phyloP scores from a whole-genome alignment of 371 early-diverging fungal genomes.

The Circinella umbellata region DNA sequence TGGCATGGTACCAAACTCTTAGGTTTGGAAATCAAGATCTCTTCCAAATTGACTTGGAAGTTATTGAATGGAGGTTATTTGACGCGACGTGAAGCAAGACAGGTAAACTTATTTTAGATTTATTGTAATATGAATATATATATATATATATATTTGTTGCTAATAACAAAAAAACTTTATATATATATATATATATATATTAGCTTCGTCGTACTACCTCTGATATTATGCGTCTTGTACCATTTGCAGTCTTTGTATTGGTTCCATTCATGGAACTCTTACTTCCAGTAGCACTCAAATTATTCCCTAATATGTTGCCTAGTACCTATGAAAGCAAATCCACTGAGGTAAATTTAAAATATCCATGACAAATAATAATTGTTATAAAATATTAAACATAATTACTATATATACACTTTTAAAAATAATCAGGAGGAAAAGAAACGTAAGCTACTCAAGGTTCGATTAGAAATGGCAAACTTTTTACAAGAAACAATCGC shows the following conservation, averaged over 20 bases:
- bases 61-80: slow-evolving; percentile 79
- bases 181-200: background rate
- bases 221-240: slow-evolving; percentile 89
- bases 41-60: slow-evolving; percentile 79
- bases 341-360: slow-evolving; percentile 54
- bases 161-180: background rate
- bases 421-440: slow-evolving; percentile 79
- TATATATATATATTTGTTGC: background rate
- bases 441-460: slow-evolving; percentile 83
- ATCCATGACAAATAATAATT: background rate
- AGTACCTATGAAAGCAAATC: slow-evolving; percentile 94
- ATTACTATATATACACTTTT: too few relatives aligned
- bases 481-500: slow-evolving; percentile 96
- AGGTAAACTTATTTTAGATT: slow-evolving; percentile 52
- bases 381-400: background rate
- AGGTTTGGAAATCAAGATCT: slow-evolving; percentile 88
- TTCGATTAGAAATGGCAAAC: slow-evolving; percentile 92
- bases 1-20: slow-evolving; percentile 96
- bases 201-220: slow-evolving; percentile 84
- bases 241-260: slow-evolving; percentile 90
- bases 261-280: slow-evolving; percentile 96
- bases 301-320: slow-evolving; percentile 98
- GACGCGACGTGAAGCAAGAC: slow-evolving; percentile 90
- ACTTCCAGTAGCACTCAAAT: slow-evolving; percentile 88
- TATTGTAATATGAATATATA: background rate